Evolutionary conservation across 139 green algal genomes (phyloP).

Genomic region (Yamagishiella unicocca): DNA sequence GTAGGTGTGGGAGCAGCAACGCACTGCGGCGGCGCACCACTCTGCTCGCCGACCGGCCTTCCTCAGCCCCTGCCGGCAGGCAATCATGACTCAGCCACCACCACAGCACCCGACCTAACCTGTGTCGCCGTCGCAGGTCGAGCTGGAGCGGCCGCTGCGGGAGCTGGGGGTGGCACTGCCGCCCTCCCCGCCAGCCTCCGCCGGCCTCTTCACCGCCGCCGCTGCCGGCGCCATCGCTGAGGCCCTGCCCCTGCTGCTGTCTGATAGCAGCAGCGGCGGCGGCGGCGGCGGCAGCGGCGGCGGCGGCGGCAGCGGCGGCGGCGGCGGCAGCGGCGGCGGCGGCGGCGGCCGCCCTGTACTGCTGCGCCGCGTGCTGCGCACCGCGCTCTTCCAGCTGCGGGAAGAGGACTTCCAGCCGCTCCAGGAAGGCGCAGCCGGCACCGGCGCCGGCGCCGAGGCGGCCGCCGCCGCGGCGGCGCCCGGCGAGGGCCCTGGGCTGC

Average conservation of each 20-base stretch:
- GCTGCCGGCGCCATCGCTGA: not conserved
- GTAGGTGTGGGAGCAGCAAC: no score
- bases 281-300: not conserved
- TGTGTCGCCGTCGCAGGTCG: not conserved
- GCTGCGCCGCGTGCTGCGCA: conserved; percentile 9
- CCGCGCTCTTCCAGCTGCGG: conserved; percentile 14
- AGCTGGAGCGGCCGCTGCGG: not conserved
- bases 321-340: not conserved
- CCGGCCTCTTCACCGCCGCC: not conserved
- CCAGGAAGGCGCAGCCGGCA: not conserved
- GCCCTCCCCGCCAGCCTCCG: not conserved
- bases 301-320: not conserved
- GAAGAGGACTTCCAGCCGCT: not conserved
- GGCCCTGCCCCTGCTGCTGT: not conserved
- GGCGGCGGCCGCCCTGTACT: not conserved
- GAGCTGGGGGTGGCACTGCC: not conserved
- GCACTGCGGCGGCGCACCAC: no score
- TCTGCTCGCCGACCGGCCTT: no score
- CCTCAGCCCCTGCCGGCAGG: no score
- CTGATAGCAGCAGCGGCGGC: not conserved
- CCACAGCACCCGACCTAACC: no score
- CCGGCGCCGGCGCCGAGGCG: not conserved
- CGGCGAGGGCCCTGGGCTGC: not conserved
- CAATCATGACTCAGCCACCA: no score
- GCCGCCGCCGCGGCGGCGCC: not conserved